Base-by-base conservation (phyloP, 495 filamentous ascomycete genomes). In the Penicillium silybi region DNA sequence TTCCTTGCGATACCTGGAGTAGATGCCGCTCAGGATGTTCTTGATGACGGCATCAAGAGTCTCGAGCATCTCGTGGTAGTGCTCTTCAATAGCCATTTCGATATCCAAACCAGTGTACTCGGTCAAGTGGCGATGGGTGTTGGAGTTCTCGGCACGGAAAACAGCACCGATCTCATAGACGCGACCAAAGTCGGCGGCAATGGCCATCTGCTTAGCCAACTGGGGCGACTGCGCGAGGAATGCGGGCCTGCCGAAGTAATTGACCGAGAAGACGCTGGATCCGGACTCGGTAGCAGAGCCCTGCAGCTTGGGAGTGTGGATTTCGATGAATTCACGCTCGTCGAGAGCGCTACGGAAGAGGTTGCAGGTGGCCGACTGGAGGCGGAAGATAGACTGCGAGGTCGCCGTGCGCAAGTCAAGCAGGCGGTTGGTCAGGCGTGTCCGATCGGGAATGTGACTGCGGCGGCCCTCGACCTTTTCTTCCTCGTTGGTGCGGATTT, bases 51-150 rank as follows among this genome's bases (percentile, higher is more conserved):
- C 79, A 62, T 96, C 90, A 11, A 96, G 74, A 42, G 85, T 77
- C 39, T 85, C 71, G 9, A 88, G 73, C 57, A 91, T 89, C 66
- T 97, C 92, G 56, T 87, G 81, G 67, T 96, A 96, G 67, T 90
- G 80, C 50, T 95, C 82, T 45, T 92, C 85, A 61, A 96, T 95
- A 11, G 90, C 86, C 91, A 97, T 96, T 69, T 97, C 92, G 45
- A 97, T 59, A 85, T 97, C 92, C 49, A 97, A 80, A 51, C 92
- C 92, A 11, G 89, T 96, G 69, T 95, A 97, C 66, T 96, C 92
- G 3, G 90, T 97, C 84, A 96, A 85, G 64, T 96, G 92, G 47
- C 92, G 81, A 55, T 95, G 90, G 0, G 92, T 96, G 60, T 96
- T 96, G 39, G 85, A 89, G 71, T 97, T 96, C 74, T 96, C 91